phyloP scores from a whole-genome alignment of 106 monocot species.

The Acorus gramineus region DNA sequence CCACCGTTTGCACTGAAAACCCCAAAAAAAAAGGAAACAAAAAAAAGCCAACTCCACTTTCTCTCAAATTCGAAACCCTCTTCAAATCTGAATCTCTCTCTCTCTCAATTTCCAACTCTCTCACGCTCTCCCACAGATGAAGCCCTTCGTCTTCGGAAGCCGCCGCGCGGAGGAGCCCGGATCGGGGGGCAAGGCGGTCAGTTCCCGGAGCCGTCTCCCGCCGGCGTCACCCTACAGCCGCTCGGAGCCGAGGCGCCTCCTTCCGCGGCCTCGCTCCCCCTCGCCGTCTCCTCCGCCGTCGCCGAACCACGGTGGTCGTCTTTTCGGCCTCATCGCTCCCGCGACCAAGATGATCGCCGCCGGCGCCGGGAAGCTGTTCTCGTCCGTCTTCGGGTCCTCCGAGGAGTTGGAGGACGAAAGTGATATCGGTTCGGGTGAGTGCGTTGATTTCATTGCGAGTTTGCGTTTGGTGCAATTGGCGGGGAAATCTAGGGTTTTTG shows the following conservation, averaged over 20 bases:
- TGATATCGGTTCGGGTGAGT: too few species aligned
- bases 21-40: too few species aligned
- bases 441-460: too few species aligned
- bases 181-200: constrained; percentile 21
- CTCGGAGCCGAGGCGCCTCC: constrained; percentile 4
- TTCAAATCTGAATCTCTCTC: neutral
- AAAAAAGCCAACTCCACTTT: too few species aligned
- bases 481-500: too few species aligned
- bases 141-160: constrained; percentile 17
- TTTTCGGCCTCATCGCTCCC: constrained; percentile 20
- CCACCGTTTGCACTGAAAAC: too few species aligned
- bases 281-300: neutral
- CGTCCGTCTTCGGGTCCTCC: constrained; percentile 34
- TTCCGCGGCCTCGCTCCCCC: too few species aligned
- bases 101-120: constrained; percentile 9
- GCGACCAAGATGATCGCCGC: neutral
- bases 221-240: constrained; percentile 19
- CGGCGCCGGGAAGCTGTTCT: constrained; percentile 50
- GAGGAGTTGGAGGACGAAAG: neutral
- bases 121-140: neutral
- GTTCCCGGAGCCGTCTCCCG: constrained; percentile 12
- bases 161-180: constrained; percentile 7
- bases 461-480: too few species aligned
- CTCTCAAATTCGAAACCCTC: too few species aligned
- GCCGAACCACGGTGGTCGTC: neutral